Base-by-base conservation (phyloP, 202 grass and related monocot species). In the Panicum hallii region DNA sequence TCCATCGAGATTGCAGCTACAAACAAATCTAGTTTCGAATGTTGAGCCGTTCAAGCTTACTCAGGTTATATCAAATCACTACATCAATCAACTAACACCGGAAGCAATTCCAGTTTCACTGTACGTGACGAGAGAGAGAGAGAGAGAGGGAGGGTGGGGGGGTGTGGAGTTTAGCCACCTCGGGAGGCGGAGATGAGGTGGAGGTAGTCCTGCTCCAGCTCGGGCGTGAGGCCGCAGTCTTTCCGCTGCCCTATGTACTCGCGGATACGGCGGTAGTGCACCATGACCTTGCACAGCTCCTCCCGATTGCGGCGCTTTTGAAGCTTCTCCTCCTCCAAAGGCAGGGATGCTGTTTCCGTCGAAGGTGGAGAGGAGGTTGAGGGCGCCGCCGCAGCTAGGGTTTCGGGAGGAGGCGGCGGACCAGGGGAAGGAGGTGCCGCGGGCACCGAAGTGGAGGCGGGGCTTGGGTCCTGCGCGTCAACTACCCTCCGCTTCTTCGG, bases 181-280 rank as follows among this genome's bases (percentile, higher is more conserved):
- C 91, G 82, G 36, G 93, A 98, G 45, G 91, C 79, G 74, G 95
- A 88, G 87, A 95, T 93, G 81, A 98, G 82, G 26, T 90, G 63
- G 77, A 98, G 91, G 76, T 95, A 98, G 47, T 89, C 90, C 82
- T 95, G 89, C 76, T 95, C 95, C 66, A 98, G 83, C 75, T 95
- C 90, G 49, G 92, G 87, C 77, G 93, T 87, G 77, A 92, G 91
- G 63, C 77, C 72, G 42, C 87, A 55, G 79, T 93, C 93, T 72
- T 93, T 95, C 45, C 83, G 56, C n/a, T 89, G 49, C n/a, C 87
- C 83, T 49, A 91, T 65, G 83, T 78, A 95, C 64, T 81, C 67
- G 55, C 85, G 93, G 74, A 98, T 93, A 58, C 89, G 89, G 48
- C 85, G 87, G 74, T 98, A 90, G 82, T 83, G 88, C 43, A 89